A percentile compares a stretch with the other conserved stretches of the same genome.
Evolutionary conservation across 2,329 filamentous ascomycete species (phyloP).

Genomic region (Ustulina deusta): DNA sequence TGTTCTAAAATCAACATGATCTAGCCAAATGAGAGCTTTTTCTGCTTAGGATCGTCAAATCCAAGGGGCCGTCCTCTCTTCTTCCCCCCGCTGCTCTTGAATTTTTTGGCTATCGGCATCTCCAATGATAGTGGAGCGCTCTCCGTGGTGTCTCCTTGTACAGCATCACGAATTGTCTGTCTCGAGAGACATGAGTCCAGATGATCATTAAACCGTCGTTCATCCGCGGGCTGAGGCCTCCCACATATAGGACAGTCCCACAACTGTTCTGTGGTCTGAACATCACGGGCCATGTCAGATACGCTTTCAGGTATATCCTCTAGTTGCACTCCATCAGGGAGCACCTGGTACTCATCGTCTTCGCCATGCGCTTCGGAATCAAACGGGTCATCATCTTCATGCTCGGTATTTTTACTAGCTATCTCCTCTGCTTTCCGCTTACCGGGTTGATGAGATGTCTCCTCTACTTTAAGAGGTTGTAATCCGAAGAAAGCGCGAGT

Average conservation of each 20-base stretch:
- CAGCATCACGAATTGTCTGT: constrained; percentile 85
- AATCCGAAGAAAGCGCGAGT: constrained; percentile 84
- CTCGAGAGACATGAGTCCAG: constrained; percentile 92
- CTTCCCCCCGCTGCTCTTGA: constrained; percentile 48
- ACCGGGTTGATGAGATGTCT: constrained; percentile 30
- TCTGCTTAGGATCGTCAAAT: constrained; percentile 48
- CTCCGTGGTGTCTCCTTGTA: constrained; percentile 65
- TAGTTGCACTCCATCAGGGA: not conserved
- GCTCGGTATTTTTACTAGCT: constrained; percentile 41
- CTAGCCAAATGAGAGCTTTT: constrained; percentile 64
- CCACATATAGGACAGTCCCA: constrained; percentile 93
- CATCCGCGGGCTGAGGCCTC: constrained; percentile 79
- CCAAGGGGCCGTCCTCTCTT: constrained; percentile 42
- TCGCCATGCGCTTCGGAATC: not conserved
- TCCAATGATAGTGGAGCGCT: constrained; percentile 43
- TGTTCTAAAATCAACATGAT: no score
- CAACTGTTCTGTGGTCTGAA: constrained; percentile 57
- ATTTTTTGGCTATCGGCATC: constrained; percentile 55
- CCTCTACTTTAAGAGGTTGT: constrained; percentile 52
- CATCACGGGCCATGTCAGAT: constrained; percentile 1
- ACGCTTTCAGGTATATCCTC: constrained; percentile 50
- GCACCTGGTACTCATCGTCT: not conserved
- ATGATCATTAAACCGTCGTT: constrained; percentile 86
- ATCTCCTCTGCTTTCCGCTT: constrained; percentile 67
- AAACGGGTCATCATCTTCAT: constrained; percentile 56